These are phyloP conservation scores for Boletus subparvulus DNA, from an alignment of 768 basidiomycete species.

Conservation along the genomic window DNA sequence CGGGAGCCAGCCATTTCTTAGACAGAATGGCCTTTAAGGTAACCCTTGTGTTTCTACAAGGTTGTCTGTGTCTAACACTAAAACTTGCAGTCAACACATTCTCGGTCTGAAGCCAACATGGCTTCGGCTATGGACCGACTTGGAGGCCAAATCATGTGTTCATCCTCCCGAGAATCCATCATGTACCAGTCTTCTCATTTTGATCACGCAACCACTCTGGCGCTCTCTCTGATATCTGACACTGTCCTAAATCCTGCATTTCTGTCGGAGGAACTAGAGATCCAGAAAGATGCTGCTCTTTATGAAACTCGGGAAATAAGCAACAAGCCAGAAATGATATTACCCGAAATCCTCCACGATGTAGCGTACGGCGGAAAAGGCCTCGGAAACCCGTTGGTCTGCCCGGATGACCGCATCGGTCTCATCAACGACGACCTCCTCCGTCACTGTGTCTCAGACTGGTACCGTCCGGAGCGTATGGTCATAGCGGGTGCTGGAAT, in stretches of 20 bases:
- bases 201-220: slow-evolving; percentile 74
- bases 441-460: slow-evolving; percentile 63
- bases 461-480: slow-evolving; percentile 94
- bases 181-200: slow-evolving; percentile 99
- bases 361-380: slow-evolving; percentile 78
- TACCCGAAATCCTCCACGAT: slow-evolving; percentile 86
- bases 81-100: slow-evolving; percentile 61
- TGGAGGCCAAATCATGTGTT: slow-evolving; percentile 90
- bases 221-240: slow-evolving; percentile 87
- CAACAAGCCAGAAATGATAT: slow-evolving; percentile 87
- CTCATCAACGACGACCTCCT: slow-evolving; percentile 62
- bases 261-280: slow-evolving; percentile 72
- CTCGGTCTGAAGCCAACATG: slow-evolving; percentile 76
- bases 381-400: slow-evolving; percentile 88
- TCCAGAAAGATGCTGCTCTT: slow-evolving; percentile 80
- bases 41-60: slow-evolving; percentile 4
- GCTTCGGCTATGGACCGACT: slow-evolving; percentile 74
- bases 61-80: slow-evolving; percentile 2
- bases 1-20: slow-evolving; percentile 88
- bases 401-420: slow-evolving; percentile 80
- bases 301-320: slow-evolving; percentile 90
- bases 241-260: slow-evolving; percentile 82
- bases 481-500: slow-evolving; percentile 94
- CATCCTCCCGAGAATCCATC: slow-evolving; percentile 89
- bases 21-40: slow-evolving; percentile 99